Percentiles rank a stretch among this genome's conserved stretches.
These are phyloP conservation scores for Alternaria infectoria DNA, from an alignment of 2,329 filamentous ascomycete species.

Conservation along the genomic window DNA sequence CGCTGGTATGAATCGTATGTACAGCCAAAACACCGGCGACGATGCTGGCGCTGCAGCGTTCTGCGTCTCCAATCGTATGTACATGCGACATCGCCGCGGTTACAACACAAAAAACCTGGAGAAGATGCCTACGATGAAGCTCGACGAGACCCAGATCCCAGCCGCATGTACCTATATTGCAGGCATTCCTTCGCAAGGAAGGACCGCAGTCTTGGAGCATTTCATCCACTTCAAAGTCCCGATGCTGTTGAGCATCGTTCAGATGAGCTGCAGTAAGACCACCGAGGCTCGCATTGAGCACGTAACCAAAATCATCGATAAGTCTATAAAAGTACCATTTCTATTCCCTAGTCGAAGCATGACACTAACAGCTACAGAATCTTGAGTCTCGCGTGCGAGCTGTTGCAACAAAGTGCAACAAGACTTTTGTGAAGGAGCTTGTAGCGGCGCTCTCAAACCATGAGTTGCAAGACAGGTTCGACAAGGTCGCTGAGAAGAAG, in stretches of 20 bases:
- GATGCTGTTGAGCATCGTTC: slow-evolving; percentile 18
- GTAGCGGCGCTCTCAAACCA: background rate
- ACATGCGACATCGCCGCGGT: slow-evolving; percentile 20
- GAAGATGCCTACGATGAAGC: slow-evolving; percentile 5
- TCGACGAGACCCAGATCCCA: slow-evolving; percentile 25
- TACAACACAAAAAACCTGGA: background rate
- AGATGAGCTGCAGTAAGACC: slow-evolving; percentile 24
- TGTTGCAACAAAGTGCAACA: background rate
- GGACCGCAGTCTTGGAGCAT: slow-evolving; percentile 5
- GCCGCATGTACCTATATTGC: slow-evolving; percentile 16
- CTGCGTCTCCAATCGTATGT: slow-evolving; percentile 28
- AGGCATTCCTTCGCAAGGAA: slow-evolving; percentile 18
- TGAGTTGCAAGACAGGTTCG: slow-evolving; percentile 1
- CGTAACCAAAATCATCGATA: slow-evolving; percentile 13
- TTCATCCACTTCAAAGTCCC: background rate
- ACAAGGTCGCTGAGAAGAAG: background rate
- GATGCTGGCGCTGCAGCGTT: slow-evolving; percentile 13
- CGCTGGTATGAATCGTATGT: slow-evolving; percentile 7
- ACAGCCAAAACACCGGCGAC: slow-evolving; percentile 17
- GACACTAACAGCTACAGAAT: background rate
- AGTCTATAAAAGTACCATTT: slow-evolving; percentile 7
- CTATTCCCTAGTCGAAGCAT: background rate
- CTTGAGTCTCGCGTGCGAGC: background rate
- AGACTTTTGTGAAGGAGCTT: background rate
- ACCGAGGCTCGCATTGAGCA: slow-evolving; percentile 21